Evolutionary conservation across 1,284 basidiomycete genomes (phyloP), one percentile per base, ranked within the genome.

Genomic region (Moesziomyces antarcticus): DNA sequence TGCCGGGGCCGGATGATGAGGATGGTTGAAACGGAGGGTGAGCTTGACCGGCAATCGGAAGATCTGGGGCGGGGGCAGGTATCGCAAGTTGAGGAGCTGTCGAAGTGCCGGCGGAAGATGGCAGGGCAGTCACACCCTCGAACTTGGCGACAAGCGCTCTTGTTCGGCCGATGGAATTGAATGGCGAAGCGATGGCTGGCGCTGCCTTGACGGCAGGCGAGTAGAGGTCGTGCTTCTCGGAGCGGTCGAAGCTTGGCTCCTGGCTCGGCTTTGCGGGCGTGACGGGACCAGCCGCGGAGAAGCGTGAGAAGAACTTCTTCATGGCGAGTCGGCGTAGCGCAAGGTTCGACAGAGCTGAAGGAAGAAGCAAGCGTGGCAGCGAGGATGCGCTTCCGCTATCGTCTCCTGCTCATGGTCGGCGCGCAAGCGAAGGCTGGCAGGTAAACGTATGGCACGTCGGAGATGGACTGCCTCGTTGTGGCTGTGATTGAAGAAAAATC

Each of bases 241-340:
- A 60, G 5, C 42, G 60, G 20, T 57, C 53, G 25, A 46, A 64
- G 5, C 57, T 13, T 21, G 59, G 33, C 18, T 61, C 56, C 21
- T 54, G 40, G 2, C 21, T 35, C 0, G 55, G 24, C 40, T 59
- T 56, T 30, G 54, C 45, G 4, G 54, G 53, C 21, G 56, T 40
- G 2, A 59, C 48, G 5, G 67, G 54, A 16, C 54, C 63, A 11
- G 53, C 56, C 9, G 58, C 43, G 10, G 75, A 72, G 55, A 79
- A 78, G 55, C 77, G 75, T 14, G 73, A 73, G 56, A 79, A 78
- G 66, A 79, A 76, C 14, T 65, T 59, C 55, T 73, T 77, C 77
- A 79, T 79, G 46, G 45, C 48, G 22, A 41, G 37, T 5, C 16
- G 37, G 14, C 14, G 16, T 40, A 16, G 37, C 37, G 37, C 37